Percentiles rank a stretch among this genome's conserved stretches.
Evolutionary conservation across 768 basidiomycete species (phyloP).

Genomic region (Podaxis sp.): DNA sequence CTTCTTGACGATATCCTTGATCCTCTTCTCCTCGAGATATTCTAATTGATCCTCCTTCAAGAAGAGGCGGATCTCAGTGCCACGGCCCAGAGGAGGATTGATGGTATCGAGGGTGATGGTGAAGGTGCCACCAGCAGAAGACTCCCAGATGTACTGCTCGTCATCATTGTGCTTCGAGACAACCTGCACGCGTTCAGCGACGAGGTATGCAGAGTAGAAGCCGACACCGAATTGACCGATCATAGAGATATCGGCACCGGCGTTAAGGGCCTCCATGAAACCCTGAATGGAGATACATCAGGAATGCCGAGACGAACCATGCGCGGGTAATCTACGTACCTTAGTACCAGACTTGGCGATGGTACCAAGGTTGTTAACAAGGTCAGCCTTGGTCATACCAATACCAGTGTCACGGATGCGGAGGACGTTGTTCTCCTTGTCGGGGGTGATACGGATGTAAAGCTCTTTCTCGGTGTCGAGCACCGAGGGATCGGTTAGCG

Average conservation of each 20-base stretch:
- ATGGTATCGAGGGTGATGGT: slow-evolving; percentile 94
- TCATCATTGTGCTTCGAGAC: slow-evolving; percentile 99
- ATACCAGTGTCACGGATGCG: slow-evolving; percentile 94
- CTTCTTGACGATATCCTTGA: slow-evolving; percentile 99
- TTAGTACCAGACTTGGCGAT: slow-evolving; percentile 95
- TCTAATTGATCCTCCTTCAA: slow-evolving; percentile 99
- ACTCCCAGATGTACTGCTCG: slow-evolving; percentile 99
- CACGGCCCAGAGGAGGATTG: slow-evolving; percentile 90
- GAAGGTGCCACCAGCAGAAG: slow-evolving; percentile 99
- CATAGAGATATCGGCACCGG: slow-evolving; percentile 92
- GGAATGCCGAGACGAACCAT: slow-evolving; percentile 10
- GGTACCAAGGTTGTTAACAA: slow-evolving; percentile 98
- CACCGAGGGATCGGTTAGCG: slow-evolving; percentile 87
- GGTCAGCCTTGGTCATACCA: slow-evolving; percentile 99
- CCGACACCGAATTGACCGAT: slow-evolving; percentile 99
- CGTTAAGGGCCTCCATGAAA: slow-evolving; percentile 98
- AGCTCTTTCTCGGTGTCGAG: slow-evolving; percentile 94
- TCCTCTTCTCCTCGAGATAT: slow-evolving; percentile 98
- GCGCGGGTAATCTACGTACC: slow-evolving; percentile 38
- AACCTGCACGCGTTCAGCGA: slow-evolving; percentile 97
- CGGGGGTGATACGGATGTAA: slow-evolving; percentile 89
- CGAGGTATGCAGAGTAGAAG: slow-evolving; percentile 99
- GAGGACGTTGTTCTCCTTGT: slow-evolving; percentile 94
- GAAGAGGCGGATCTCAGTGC: slow-evolving; percentile 88
- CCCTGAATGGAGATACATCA: slow-evolving; percentile 53